These are phyloP conservation scores for Chiua sp. DNA, from an alignment of 1,284 basidiomycete genomes.

Conservation along the genomic window DNA sequence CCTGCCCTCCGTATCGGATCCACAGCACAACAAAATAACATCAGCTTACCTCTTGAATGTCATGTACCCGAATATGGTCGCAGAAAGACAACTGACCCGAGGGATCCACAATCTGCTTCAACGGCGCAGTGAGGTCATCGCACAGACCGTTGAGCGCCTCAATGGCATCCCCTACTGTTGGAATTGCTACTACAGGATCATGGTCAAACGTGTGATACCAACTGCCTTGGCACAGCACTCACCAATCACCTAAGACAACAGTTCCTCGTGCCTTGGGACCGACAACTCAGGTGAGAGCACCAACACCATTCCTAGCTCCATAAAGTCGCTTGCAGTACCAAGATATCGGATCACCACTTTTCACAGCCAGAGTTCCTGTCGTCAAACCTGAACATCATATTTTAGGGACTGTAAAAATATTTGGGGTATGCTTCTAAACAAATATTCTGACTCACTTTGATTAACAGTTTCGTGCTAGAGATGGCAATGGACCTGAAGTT, in stretches of 20 bases:
- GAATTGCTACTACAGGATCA: constrained; percentile 59
- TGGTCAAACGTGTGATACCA: not conserved
- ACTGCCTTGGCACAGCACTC: constrained; percentile 7
- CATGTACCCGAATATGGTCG: constrained; percentile 72
- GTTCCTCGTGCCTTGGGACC: constrained; percentile 50
- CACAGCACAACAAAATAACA: not conserved
- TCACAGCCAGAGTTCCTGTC: constrained; percentile 59
- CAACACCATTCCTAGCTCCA: constrained; percentile 72
- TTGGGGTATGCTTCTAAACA: too few relatives aligned
- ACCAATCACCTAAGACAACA: constrained; percentile 47
- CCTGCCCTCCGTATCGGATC: constrained; percentile 43
- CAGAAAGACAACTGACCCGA: constrained; percentile 73
- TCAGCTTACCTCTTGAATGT: constrained; percentile 65
- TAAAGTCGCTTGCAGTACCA: constrained; percentile 71
- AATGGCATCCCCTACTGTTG: constrained; percentile 79
- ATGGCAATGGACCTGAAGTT: too few relatives aligned
- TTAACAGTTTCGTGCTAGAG: too few relatives aligned
- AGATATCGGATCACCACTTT: constrained; percentile 68
- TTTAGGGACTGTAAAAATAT: too few relatives aligned
- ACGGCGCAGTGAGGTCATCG: constrained; percentile 59
- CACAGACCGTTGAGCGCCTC: constrained; percentile 70
- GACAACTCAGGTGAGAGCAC: constrained; percentile 67
- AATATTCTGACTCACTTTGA: too few relatives aligned
- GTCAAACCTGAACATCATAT: constrained; percentile 60
- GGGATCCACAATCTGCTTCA: constrained; percentile 73